These are phyloP conservation scores for Rhizoctonia solani DNA, from an alignment of 1,284 basidiomycete genomes.

Conservation along the genomic window DNA sequence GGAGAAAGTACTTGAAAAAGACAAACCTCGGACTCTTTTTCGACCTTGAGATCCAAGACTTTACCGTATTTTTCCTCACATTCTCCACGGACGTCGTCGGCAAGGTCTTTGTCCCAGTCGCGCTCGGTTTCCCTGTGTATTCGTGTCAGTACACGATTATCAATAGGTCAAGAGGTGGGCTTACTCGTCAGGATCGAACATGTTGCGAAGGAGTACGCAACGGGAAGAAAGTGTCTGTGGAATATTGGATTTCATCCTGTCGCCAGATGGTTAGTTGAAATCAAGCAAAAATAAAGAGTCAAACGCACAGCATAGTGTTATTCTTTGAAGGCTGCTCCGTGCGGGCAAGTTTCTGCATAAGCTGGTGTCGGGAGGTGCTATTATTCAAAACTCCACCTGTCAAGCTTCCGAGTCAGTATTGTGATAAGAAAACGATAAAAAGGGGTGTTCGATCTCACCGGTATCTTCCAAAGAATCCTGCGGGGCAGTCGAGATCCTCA, in stretches of 20 bases:
- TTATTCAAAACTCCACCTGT: conserved; percentile 70
- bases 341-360: conserved; percentile 99
- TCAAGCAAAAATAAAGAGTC: conserved; percentile 21
- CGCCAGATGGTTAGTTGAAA: conserved; percentile 35
- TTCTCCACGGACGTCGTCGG: conserved; percentile 94
- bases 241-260: conserved; percentile 67
- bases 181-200: conserved; percentile 96
- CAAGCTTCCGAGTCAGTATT: conserved; percentile 43
- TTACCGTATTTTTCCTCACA: conserved; percentile 89
- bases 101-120: conserved; percentile 96
- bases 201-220: conserved; percentile 87
- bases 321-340: conserved; percentile 66
- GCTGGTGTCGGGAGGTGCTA: conserved; percentile 91
- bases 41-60: conserved; percentile 88
- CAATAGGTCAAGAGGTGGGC: conserved; percentile 42
- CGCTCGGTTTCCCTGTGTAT: conserved; percentile 88
- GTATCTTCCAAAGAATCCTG: conserved; percentile 82
- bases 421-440: conserved; percentile 30
- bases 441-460: too few species aligned
- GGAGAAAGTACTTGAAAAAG: conserved; percentile 32
- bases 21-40: conserved; percentile 87
- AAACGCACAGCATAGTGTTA: conserved; percentile 62
- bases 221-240: conserved; percentile 79
- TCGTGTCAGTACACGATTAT: not conserved
- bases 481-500: conserved; percentile 40